Conservation (phyloP, 2,329 filamentous ascomycete species). For the Aureobasidium sp. region DNA sequence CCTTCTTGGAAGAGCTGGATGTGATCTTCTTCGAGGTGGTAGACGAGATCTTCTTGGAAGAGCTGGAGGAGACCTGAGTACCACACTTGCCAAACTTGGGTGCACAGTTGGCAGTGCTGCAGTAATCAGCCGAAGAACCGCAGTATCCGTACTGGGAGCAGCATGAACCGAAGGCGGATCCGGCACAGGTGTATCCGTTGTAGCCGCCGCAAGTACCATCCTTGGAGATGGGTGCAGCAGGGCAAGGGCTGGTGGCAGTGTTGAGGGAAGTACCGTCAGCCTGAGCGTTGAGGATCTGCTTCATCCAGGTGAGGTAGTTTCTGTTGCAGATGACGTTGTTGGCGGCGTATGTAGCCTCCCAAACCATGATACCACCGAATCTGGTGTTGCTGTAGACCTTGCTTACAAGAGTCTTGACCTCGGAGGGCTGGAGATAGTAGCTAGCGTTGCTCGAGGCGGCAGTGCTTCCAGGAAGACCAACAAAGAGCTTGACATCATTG, state of each 20-base stretch:
- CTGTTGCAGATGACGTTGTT: slow-evolving; percentile 37
- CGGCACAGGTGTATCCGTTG: slow-evolving; percentile 14
- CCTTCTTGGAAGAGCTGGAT: too few relatives aligned
- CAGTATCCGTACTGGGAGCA: slow-evolving; percentile 13
- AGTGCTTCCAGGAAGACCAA: slow-evolving; percentile 37
- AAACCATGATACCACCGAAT: slow-evolving; percentile 54
- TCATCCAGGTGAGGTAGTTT: slow-evolving; percentile 40
- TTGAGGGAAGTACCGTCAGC: slow-evolving; percentile 15
- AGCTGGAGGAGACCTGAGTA: neutral
- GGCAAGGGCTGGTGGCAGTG: slow-evolving; percentile 10
- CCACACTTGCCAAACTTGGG: slow-evolving; percentile 2
- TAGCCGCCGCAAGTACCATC: slow-evolving; percentile 14
- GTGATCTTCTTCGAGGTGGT: neutral
- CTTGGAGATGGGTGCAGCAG: slow-evolving; percentile 11
- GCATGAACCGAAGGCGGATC: slow-evolving; percentile 14
- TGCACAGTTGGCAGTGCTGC: slow-evolving; percentile 7
- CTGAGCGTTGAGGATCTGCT: slow-evolving; percentile 31
- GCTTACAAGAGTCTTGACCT: slow-evolving; percentile 38
- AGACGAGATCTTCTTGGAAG: neutral
- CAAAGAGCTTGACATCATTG: slow-evolving; percentile 41
- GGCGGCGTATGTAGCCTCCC: slow-evolving; percentile 44
- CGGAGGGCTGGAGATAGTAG: slow-evolving; percentile 39
- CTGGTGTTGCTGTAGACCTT: slow-evolving; percentile 30
- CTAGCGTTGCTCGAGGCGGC: slow-evolving; percentile 18
- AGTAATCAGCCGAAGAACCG: slow-evolving; percentile 1